These are phyloP conservation scores for Ophiostoma montium DNA, from an alignment of 2,329 filamentous ascomycete genomes.

Conservation along the genomic window DNA sequence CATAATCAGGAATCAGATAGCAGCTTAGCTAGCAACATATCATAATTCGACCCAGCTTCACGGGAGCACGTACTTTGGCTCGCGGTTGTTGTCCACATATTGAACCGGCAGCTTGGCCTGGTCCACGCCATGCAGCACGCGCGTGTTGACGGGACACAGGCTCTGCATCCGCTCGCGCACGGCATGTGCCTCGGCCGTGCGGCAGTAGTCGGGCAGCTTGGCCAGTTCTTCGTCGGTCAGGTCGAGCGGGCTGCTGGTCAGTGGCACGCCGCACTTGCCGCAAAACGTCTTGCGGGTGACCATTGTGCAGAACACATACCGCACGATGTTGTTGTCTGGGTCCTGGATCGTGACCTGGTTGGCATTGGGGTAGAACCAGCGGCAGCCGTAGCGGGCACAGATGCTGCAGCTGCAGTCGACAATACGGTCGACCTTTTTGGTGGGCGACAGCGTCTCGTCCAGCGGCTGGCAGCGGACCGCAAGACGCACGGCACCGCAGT, in stretches of 20 bases:
- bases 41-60: no score
- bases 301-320: constrained; percentile 23
- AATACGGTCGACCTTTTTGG: constrained; percentile 13
- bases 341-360: constrained; percentile 28
- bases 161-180: constrained; percentile 12
- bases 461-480: constrained; percentile 28
- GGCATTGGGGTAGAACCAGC: constrained; percentile 30
- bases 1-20: no score
- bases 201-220: constrained; percentile 18
- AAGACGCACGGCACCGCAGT: constrained; percentile 35
- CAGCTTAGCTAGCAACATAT: no score
- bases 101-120: constrained; percentile 15
- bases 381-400: constrained; percentile 28
- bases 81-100: constrained; percentile 14
- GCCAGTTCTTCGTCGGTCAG: constrained; percentile 24
- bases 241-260: constrained; percentile 21
- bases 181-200: neutral
- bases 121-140: constrained; percentile 26
- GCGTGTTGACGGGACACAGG: constrained; percentile 24
- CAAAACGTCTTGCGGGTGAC: constrained; percentile 31
- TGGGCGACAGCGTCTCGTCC: constrained; percentile 16
- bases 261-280: constrained; percentile 30
- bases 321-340: constrained; percentile 25
- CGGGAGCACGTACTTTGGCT: constrained; percentile 27
- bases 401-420: constrained; percentile 38